Evolutionary conservation across 768 basidiomycete species (phyloP), one percentile per base, ranked within the genome.

Genomic region (Kwoniella europaea): DNA sequence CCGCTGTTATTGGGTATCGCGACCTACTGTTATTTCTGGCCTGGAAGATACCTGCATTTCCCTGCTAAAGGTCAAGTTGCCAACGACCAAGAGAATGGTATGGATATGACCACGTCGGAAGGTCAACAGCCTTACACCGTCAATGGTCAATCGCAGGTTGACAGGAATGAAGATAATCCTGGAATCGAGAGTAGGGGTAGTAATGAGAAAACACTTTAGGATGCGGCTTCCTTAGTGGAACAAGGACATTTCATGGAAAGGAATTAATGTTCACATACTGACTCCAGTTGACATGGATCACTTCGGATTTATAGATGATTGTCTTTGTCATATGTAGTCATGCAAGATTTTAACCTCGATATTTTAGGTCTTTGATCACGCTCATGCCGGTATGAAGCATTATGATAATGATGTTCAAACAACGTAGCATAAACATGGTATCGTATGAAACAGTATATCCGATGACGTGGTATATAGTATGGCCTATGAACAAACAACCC

Each of bases 21-120:
- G 7, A 71, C 68, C 53, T 83, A 82, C 68, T 65, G 73, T 50
- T 77, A 68, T 41, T 82, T 80, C 76, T 83, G 82, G 82, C 82
- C 82, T 12, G 76, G 77, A 18, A 69, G 62, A 56, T 83, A 77
- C 68, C 68, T 83, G 4, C 65, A 59, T 27, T 67, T 67, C 65
- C 55, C 65, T 13, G 18, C 44, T 10, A 67, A 67, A n/a, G 57
- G 57, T 18, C 59, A 61, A 43, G 13, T 44, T 18, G 59, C 35
- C n/a, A 10, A 61, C n/a, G 59, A 15, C 24, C 46, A 50, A 18
- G 59, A 43, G 13, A 61, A 61, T 22, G 59, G 59, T 61, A 43
- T 43, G 1, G 42, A 61, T 43, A 61, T 61, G 42, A 43, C 35
- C n/a, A 55, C 6, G 2, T 9, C 15, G 22, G 59, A 16, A 10